Percentiles rank a stretch among this genome's conserved stretches.
phyloP scores from a whole-genome alignment of 371 early-diverging fungal genomes.

The Coemansia sp. region DNA sequence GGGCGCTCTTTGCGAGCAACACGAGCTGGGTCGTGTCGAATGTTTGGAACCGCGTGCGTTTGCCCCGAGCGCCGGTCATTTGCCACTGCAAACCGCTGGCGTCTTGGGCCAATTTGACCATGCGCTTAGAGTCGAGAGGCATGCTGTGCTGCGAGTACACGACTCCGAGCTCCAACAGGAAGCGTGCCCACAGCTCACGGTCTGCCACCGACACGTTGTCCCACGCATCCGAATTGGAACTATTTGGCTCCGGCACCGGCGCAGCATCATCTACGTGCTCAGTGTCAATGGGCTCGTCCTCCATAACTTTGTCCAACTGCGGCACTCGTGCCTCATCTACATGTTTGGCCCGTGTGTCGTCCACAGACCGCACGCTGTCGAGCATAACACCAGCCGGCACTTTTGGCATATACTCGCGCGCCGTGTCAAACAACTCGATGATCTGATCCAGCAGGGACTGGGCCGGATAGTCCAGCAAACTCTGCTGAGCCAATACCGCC shows the following conservation, averaged over 20 bases:
- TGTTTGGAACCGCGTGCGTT: conserved; percentile 89
- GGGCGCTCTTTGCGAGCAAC: conserved; percentile 78
- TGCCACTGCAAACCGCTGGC: conserved; percentile 77
- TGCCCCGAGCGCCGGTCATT: conserved; percentile 85
- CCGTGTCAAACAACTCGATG: conserved; percentile 6
- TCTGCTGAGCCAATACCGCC: conserved; percentile 73
- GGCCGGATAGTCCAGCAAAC: conserved; percentile 80
- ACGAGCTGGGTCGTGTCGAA: conserved; percentile 87
- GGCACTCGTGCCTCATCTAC: neutral
- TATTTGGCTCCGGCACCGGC: too few species aligned
- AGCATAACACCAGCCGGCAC: conserved; percentile 26
- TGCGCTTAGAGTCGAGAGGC: conserved; percentile 66
- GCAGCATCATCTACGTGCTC: neutral
- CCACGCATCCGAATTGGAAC: conserved; percentile 7
- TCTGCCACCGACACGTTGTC: conserved; percentile 1
- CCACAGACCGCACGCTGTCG: neutral
- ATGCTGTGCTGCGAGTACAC: conserved; percentile 72
- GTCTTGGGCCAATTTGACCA: conserved; percentile 70
- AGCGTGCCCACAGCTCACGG: conserved; percentile 60
- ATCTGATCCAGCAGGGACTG: conserved; percentile 58
- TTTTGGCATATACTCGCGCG: conserved; percentile 11
- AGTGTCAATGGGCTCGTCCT: neutral
- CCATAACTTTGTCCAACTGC: neutral
- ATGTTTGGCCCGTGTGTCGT: neutral
- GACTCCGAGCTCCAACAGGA: conserved; percentile 74